phyloP scores from a whole-genome alignment of 2,329 filamentous ascomycete genomes.

The Fusarium stilboides region DNA sequence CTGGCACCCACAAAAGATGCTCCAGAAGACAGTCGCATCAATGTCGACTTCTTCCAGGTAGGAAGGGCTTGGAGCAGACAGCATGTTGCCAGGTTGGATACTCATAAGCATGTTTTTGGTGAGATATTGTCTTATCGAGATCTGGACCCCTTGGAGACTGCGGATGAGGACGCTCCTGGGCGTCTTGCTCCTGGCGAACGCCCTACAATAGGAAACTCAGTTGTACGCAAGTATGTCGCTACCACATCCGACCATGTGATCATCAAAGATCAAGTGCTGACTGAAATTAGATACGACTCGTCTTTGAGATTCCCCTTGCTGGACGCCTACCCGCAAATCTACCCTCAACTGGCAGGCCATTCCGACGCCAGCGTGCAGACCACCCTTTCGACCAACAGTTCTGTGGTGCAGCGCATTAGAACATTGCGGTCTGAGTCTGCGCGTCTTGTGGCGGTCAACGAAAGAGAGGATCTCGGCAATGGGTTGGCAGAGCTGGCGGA shows the following conservation, averaged over 20 bases:
- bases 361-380: constrained; percentile 62
- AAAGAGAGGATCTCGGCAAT: constrained; percentile 87
- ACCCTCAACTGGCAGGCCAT: constrained; percentile 62
- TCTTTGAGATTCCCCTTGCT: constrained; percentile 80
- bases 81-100: constrained; percentile 12
- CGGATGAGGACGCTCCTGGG: constrained; percentile 12
- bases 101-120: constrained; percentile 51
- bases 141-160: constrained; percentile 10
- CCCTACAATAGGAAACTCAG: constrained; percentile 48
- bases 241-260: neutral
- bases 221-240: constrained; percentile 49
- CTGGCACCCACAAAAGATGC: constrained; percentile 58
- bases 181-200: constrained; percentile 30
- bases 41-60: constrained; percentile 54
- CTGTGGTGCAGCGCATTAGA: constrained; percentile 79
- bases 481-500: constrained; percentile 86
- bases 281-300: constrained; percentile 60
- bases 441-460: constrained; percentile 78
- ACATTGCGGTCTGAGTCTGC: constrained; percentile 74
- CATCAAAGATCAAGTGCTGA: neutral
- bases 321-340: constrained; percentile 87
- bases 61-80: constrained; percentile 40
- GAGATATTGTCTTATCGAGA: constrained; percentile 48
- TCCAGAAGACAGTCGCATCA: constrained; percentile 50
- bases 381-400: constrained; percentile 80